A percentile compares a stretch with the other conserved stretches of the same genome.
phyloP scores from a whole-genome alignment of 2,329 filamentous ascomycete genomes.

The Bipolaris oryzae region DNA sequence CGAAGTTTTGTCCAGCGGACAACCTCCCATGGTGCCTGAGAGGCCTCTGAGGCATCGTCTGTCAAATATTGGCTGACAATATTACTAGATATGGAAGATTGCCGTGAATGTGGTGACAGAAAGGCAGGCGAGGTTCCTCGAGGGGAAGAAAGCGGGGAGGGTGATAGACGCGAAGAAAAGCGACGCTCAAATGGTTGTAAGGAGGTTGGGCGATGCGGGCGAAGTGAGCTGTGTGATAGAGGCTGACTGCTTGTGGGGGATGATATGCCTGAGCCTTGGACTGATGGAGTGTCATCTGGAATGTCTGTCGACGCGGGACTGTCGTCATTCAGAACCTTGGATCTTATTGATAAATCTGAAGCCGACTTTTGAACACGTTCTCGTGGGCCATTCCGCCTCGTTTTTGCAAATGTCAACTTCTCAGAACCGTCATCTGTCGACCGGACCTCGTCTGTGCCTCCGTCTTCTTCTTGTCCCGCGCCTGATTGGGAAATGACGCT shows the following conservation, averaged over 20 bases:
- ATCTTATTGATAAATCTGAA: constrained; percentile 28
- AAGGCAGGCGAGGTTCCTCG: constrained; percentile 78
- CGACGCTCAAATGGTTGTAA: constrained; percentile 93
- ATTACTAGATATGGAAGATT: constrained; percentile 78
- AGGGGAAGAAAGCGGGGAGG: constrained; percentile 62
- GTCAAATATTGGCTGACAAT: constrained; percentile 65
- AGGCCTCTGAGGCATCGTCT: constrained; percentile 57
- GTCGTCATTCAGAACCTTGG: constrained; percentile 44
- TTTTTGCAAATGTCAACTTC: constrained; percentile 43
- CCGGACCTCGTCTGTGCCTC: constrained; percentile 33
- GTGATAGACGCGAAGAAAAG: constrained; percentile 84
- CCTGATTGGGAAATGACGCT: constrained; percentile 13
- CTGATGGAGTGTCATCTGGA: constrained; percentile 82
- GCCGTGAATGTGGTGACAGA: constrained; percentile 76
- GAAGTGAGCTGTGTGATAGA: constrained; percentile 70
- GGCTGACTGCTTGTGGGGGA: constrained; percentile 77
- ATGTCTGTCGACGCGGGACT: constrained; percentile 77
- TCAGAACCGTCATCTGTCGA: constrained; percentile 31
- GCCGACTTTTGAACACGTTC: constrained; percentile 31
- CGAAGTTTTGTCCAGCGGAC: constrained; percentile 93
- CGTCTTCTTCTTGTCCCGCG: constrained; percentile 24
- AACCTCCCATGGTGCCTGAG: constrained; percentile 91
- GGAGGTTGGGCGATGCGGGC: constrained; percentile 77
- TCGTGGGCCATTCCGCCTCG: constrained; percentile 19
- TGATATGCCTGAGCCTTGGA: constrained; percentile 67